Conservation (phyloP, 192 early-diverging fungal species). For the Entomortierella lignicola region DNA sequence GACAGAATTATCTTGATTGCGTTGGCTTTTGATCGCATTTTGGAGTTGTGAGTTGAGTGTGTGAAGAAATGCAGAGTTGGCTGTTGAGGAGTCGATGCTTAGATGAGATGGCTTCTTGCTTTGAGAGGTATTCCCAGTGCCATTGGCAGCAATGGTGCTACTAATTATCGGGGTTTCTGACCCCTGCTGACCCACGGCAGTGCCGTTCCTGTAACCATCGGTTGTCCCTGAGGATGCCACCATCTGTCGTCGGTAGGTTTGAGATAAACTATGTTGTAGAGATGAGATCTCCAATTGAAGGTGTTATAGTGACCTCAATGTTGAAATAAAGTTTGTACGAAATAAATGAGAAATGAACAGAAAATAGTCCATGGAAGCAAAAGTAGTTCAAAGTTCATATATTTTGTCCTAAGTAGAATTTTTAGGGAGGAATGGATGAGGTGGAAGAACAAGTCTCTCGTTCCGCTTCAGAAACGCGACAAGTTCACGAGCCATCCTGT, state of each 20-base stretch:
- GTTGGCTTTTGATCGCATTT: constrained; percentile 27
- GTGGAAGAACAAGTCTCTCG: constrained; percentile 65
- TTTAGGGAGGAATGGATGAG: neutral
- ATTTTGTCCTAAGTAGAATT: neutral
- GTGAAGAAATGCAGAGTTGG: constrained; percentile 42
- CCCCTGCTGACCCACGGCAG: neutral
- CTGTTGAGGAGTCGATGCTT: constrained; percentile 32
- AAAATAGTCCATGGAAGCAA: too few relatives aligned
- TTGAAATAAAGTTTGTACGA: too few relatives aligned
- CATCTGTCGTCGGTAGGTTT: constrained; percentile 11
- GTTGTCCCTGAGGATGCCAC: constrained; percentile 23
- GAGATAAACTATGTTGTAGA: neutral
- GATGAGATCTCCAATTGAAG: neutral
- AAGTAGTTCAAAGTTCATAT: too few relatives aligned
- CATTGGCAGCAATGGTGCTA: neutral
- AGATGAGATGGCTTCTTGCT: constrained; percentile 39
- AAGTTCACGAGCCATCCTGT: constrained; percentile 64
- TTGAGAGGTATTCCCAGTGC: neutral
- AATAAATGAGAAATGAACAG: too few relatives aligned
- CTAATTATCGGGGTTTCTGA: neutral
- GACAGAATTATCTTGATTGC: neutral
- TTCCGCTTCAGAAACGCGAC: constrained; percentile 78
- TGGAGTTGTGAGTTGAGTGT: constrained; percentile 46
- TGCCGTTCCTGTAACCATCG: constrained; percentile 11
- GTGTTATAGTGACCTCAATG: too few relatives aligned